Evolutionary conservation across 192 early-diverging fungal genomes (phyloP), one percentile per base, ranked within the genome.

Genomic region (Spinellus fusiger): DNA sequence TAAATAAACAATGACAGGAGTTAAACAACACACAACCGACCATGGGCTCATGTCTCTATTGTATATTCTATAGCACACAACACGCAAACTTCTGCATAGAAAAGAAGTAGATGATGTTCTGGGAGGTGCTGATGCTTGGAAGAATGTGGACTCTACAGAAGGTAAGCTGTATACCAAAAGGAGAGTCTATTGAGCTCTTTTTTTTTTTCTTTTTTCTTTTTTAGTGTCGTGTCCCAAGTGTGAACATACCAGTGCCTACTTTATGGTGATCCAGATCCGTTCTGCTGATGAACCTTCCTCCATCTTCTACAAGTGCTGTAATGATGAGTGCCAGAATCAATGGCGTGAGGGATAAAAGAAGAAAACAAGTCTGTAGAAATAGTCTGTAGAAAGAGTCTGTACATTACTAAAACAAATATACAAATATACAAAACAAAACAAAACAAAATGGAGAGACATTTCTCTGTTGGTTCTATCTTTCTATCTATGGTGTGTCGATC

Each of bases 241-340:
- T 77, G 83, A 81, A 70, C 84, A 89, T 58, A 74, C 76, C 22
- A 64, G 79, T 33, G 86, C 88, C 2, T 90, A 84, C 71, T 97
- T 86, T 68, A 86, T 92, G 85, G 86, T 88, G 70, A 86, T 97
- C 40, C 94, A 97, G 71, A 94, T 90, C 40, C 86, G 94, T 32
- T 93, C 91, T 12, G 93, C 93, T 9, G 95, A 98, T 78, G 95
- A 98, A 74, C 94, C 95, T 16, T 90, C 87, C 82, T 90, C 93
- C 13, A 88, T 85, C 16, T 96, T 96, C 69, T 98, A 86, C 78
- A 91, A 86, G 65, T 92, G 90, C 70, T 85, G 81, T 62, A 86
- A 83, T 61, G 65, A 71, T n/a, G 60, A 79, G 26, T 92, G 90
- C 55, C 67, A 76, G 37, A 61, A 81, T 62, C 82, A 85, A 54